Conservation (phyloP, 352 stramenopile genomes). For the Phytophthora hybrid region DNA sequence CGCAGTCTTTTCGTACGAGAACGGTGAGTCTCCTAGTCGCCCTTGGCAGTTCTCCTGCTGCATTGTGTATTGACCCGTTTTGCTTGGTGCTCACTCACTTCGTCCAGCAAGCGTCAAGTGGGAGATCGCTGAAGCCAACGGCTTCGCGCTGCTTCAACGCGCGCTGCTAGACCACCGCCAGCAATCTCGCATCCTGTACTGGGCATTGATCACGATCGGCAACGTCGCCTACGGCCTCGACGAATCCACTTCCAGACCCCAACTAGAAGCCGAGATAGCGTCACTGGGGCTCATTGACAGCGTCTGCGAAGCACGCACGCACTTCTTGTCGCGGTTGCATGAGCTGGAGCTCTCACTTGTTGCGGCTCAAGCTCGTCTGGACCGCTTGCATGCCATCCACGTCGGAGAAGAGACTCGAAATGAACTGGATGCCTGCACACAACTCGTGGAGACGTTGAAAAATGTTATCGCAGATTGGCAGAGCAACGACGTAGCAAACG, state of each 20-base stretch:
- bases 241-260: slow-evolving; percentile 11
- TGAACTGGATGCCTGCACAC: slow-evolving; percentile 60
- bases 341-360: slow-evolving; percentile 57
- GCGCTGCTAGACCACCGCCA: slow-evolving; percentile 47
- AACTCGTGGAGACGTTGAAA: slow-evolving; percentile 53
- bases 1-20: slow-evolving; percentile 62
- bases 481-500: slow-evolving; percentile 56
- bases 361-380: slow-evolving; percentile 39
- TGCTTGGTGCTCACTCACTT: no score
- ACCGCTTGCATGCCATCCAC: slow-evolving; percentile 52
- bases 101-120: slow-evolving; percentile 43
- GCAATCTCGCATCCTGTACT: slow-evolving; percentile 62
- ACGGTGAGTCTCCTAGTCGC: slow-evolving; percentile 47
- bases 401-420: slow-evolving; percentile 79
- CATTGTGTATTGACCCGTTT: neutral
- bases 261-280: slow-evolving; percentile 40
- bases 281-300: slow-evolving; percentile 46
- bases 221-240: slow-evolving; percentile 61
- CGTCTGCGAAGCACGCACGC: slow-evolving; percentile 50
- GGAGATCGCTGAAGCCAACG: slow-evolving; percentile 46
- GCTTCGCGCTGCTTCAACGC: slow-evolving; percentile 50
- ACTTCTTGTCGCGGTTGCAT: slow-evolving; percentile 57
- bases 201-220: slow-evolving; percentile 57
- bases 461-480: slow-evolving; percentile 47
- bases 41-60: neutral